phyloP scores from a whole-genome alignment of 1,139 yeast species.

The Taphrina confusa region DNA sequence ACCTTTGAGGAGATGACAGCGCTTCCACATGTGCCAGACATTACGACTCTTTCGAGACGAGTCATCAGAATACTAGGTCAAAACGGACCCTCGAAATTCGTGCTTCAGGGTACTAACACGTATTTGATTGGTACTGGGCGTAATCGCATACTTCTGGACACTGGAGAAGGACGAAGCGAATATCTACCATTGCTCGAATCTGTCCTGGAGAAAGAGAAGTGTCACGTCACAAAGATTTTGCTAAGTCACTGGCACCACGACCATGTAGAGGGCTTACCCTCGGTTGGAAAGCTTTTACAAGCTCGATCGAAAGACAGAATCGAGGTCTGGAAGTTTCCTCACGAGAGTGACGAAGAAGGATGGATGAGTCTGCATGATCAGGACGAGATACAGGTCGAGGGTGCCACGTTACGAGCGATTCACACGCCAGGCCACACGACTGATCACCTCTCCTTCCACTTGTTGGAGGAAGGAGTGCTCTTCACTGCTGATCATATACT shows the following conservation, averaged over 20 bases:
- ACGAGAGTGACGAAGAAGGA: conserved; percentile 34
- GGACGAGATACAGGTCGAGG: conserved; percentile 43
- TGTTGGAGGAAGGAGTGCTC: conserved; percentile 46
- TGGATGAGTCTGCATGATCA: conserved; percentile 33
- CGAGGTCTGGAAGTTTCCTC: conserved; percentile 38
- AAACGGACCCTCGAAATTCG: conserved; percentile 46
- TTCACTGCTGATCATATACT: conserved; percentile 50
- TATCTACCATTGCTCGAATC: conserved; percentile 44
- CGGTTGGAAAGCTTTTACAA: conserved; percentile 37
- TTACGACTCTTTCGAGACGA: conserved; percentile 47
- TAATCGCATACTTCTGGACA: conserved; percentile 47
- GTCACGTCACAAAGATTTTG: conserved; percentile 44
- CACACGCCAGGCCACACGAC: conserved; percentile 50
- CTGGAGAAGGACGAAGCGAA: conserved; percentile 48
- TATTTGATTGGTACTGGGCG: conserved; percentile 48
- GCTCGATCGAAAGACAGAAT: neutral
- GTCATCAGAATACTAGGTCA: conserved; percentile 49
- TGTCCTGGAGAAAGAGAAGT: conserved; percentile 42
- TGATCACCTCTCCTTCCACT: conserved; percentile 48
- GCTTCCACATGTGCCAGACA: conserved; percentile 41
- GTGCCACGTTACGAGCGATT: conserved; percentile 45
- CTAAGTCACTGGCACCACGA: conserved; percentile 51
- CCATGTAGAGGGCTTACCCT: conserved; percentile 47
- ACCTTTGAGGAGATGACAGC: conserved; percentile 19
- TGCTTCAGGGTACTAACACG: conserved; percentile 51